Base-by-base conservation (phyloP, 805 yeast genomes). In the Isabelozyma rhagii region DNA sequence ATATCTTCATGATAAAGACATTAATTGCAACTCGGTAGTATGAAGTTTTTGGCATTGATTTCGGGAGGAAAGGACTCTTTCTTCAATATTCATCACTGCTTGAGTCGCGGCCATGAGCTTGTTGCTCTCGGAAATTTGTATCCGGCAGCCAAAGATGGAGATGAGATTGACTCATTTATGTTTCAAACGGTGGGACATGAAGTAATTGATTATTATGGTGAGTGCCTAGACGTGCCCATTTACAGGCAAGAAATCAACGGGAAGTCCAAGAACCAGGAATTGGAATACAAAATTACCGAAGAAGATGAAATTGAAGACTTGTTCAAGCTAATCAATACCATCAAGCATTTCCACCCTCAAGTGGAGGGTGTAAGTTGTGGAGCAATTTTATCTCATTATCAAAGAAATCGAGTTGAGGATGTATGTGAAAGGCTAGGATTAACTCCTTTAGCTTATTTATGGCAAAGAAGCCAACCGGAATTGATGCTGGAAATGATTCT, bases 61-160 rank as follows among this genome's bases (percentile, higher is more conserved):
- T 89, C 97, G 0, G 99, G 99, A 4, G 99, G 99, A 0, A 94
- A 94, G 61, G 99, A 94, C 66, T 92, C 97, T 8, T 90, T 92
- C 69, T 94, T 80, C 66, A 94, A 92, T 62, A 83, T 93, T 13
- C 69, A 90, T 39, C 96, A 94, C 63, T 90, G 98, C 60, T 63
- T 88, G n/a, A 77, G 80, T 3, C 82, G 87, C 47, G 96, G 96
- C 11, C 99, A 94, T 69, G 88, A 89, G 58, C 71, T 94, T 5
- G 81, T 81, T 0, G 97, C 97, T 1, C 67, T 93, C 44, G 98
- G 91, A 0, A 94, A 94, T 60, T 67, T 94, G 52, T 82, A 83
- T 59, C 75, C 77, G 1, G 67, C 64, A 34, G 59, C 74, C 56
- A 8, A 47, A 18, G 60, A 61, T 43, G 51, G 50, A n/a, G 69